phyloP scores from a whole-genome alignment of 2,329 filamentous ascomycete genomes.

The Macrophomina tecta region DNA sequence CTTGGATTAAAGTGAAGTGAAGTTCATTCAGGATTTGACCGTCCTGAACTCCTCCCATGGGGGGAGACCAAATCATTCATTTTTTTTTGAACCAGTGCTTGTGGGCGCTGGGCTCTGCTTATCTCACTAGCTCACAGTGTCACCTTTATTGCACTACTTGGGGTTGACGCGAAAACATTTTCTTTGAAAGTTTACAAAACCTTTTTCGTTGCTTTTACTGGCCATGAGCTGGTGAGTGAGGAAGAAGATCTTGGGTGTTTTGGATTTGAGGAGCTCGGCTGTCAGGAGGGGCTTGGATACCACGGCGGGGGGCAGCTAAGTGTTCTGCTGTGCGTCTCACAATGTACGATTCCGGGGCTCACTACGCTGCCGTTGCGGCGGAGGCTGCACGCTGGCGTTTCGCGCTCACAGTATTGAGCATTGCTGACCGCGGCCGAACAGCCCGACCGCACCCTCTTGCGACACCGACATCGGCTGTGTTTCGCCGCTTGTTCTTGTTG shows the following conservation, averaged over 20 bases:
- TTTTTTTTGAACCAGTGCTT: neutral
- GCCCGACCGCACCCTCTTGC: too few relatives aligned
- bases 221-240: neutral
- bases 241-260: neutral
- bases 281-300: too few relatives aligned
- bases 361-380: too few relatives aligned
- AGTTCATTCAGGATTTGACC: slow-evolving; percentile 4
- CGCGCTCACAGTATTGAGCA: too few relatives aligned
- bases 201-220: neutral
- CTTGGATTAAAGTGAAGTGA: slow-evolving; percentile 16
- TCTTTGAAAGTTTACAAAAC: neutral
- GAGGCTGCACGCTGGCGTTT: too few relatives aligned
- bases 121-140: neutral
- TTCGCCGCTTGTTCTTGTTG: neutral
- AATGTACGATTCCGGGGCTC: too few relatives aligned
- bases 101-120: slow-evolving; percentile 1
- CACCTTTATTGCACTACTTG: slow-evolving; percentile 12
- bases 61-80: neutral
- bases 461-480: too few relatives aligned
- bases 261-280: too few relatives aligned
- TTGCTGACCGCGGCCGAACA: too few relatives aligned
- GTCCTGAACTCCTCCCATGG: neutral
- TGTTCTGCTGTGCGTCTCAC: too few relatives aligned
- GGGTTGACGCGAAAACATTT: neutral
- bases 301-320: too few relatives aligned